A percentile compares a stretch with the other conserved stretches of the same genome.
Conservation (phyloP, 805 yeast species). For the Candida silvicultrix region DNA sequence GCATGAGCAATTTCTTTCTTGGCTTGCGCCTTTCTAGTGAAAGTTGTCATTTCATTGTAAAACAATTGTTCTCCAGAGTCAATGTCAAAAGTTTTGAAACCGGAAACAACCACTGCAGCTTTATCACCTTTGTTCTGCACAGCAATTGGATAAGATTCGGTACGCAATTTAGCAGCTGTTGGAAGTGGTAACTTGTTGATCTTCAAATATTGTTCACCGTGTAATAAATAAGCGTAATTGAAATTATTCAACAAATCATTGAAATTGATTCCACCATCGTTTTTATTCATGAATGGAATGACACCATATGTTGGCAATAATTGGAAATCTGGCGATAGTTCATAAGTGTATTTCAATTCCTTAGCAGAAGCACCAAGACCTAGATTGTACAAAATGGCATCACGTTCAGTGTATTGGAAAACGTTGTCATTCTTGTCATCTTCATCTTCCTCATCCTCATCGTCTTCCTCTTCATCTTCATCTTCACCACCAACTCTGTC, state of each 20-base stretch:
- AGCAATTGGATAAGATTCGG: constrained; percentile 63
- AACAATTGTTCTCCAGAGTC: constrained; percentile 64
- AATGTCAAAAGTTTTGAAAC: constrained; percentile 62
- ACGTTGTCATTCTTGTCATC: constrained; percentile 27
- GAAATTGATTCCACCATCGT: constrained; percentile 50
- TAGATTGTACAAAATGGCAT: constrained; percentile 77
- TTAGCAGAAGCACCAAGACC: constrained; percentile 80
- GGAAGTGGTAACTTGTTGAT: constrained; percentile 75
- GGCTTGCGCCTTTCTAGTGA: constrained; percentile 68
- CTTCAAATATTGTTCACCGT: constrained; percentile 91
- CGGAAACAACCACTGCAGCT: constrained; percentile 68
- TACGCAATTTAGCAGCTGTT: constrained; percentile 53
- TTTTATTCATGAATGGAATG: constrained; percentile 71
- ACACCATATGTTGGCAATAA: constrained; percentile 89
- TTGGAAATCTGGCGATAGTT: constrained; percentile 69
- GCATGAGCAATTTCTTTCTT: constrained; percentile 32
- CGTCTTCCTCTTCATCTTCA: constrained; percentile 37
- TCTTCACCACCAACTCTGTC: constrained; percentile 45
- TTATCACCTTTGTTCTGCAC: constrained; percentile 82
- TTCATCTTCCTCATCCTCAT: constrained; percentile 40
- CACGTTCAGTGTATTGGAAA: constrained; percentile 58
- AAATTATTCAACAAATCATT: constrained; percentile 65
- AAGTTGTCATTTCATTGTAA: constrained; percentile 78
- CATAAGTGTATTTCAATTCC: constrained; percentile 77
- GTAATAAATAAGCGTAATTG: constrained; percentile 83